Percentiles rank a stretch among this genome's conserved stretches.
phyloP scores from a whole-genome alignment of 495 filamentous ascomycete genomes.

The Niebla homalea region DNA sequence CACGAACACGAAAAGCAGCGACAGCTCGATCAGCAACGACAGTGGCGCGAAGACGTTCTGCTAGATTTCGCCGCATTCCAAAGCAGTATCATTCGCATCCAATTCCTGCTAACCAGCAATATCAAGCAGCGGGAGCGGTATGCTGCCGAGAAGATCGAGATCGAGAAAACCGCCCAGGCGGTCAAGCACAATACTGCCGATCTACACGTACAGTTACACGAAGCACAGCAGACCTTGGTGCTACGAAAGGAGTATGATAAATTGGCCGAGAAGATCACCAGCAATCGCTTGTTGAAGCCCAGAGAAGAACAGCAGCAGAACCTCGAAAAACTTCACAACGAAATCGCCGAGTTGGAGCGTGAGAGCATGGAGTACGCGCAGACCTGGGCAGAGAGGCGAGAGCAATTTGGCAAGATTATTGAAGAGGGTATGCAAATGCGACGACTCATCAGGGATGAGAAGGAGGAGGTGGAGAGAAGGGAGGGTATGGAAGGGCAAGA shows the following conservation, averaged over 20 bases:
- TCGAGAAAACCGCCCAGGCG: slow-evolving; percentile 56
- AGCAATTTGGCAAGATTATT: slow-evolving; percentile 82
- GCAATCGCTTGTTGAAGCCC: slow-evolving; percentile 61
- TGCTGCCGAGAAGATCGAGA: slow-evolving; percentile 62
- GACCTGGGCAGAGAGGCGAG: slow-evolving; percentile 75
- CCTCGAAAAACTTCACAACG: slow-evolving; percentile 65
- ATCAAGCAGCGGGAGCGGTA: slow-evolving; percentile 76
- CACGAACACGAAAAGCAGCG: slow-evolving; percentile 30
- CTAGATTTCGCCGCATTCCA: slow-evolving; percentile 89
- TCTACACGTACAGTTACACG: slow-evolving; percentile 57
- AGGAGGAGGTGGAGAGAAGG: slow-evolving; percentile 65
- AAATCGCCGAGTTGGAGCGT: slow-evolving; percentile 75
- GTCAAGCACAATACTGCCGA: slow-evolving; percentile 65
- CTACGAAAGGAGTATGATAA: slow-evolving; percentile 79
- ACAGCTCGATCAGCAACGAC: slow-evolving; percentile 38
- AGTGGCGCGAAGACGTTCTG: slow-evolving; percentile 66
- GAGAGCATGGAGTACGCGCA: slow-evolving; percentile 69
- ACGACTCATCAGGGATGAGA: slow-evolving; percentile 82
- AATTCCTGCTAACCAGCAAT: slow-evolving; percentile 76
- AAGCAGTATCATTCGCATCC: slow-evolving; percentile 72
- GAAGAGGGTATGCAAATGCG: slow-evolving; percentile 80
- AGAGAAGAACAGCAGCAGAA: slow-evolving; percentile 71
- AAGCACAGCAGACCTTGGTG: slow-evolving; percentile 60
- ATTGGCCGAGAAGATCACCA: slow-evolving; percentile 72
- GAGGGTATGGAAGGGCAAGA: slow-evolving; percentile 69